Evolutionary conservation across 352 stramenopile genomes (phyloP).

Genomic region (Pythium angustatum): DNA sequence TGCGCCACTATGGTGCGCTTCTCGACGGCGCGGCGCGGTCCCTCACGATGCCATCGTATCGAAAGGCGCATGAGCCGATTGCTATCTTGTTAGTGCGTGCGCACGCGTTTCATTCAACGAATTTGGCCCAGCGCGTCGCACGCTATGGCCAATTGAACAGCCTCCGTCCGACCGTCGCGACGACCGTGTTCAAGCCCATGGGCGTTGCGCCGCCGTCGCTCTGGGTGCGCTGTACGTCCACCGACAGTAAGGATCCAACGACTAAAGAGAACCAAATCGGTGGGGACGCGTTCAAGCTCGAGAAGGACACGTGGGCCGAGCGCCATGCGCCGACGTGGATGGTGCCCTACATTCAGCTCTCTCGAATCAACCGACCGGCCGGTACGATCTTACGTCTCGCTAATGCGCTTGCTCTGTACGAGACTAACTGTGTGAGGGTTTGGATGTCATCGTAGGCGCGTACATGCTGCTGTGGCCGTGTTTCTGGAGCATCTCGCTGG

Average conservation of each 20-base stretch:
- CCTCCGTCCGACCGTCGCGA: not conserved
- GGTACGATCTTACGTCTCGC: too few species aligned
- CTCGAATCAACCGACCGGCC: slow-evolving; percentile 78
- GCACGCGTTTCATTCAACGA: slow-evolving; percentile 17
- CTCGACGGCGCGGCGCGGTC: slow-evolving; percentile 5
- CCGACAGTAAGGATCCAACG: not conserved
- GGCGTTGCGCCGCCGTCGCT: not conserved
- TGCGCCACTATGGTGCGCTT: slow-evolving; percentile 27
- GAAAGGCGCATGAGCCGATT: not conserved
- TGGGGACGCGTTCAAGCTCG: slow-evolving; percentile 53
- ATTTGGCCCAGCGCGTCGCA: slow-evolving; percentile 17
- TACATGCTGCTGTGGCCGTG: slow-evolving; percentile 98
- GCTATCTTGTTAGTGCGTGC: not conserved
- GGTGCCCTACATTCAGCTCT: slow-evolving; percentile 87
- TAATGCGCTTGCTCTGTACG: too few species aligned
- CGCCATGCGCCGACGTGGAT: slow-evolving; percentile 71
- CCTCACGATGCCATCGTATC: not conserved
- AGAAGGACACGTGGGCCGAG: slow-evolving; percentile 89
- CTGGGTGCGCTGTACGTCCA: slow-evolving; percentile 14
- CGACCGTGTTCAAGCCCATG: slow-evolving; percentile 1
- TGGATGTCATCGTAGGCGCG: slow-evolving; percentile 58
- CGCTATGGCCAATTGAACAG: slow-evolving; percentile 6
- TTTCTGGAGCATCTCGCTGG: slow-evolving; percentile 96
- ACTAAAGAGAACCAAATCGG: slow-evolving; percentile 1
- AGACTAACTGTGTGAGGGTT: too few species aligned